Percentiles rank a stretch among this genome's conserved stretches.
Conservation (phyloP, 257 asterid genomes). For the Parsonsia alboflavescens region DNA sequence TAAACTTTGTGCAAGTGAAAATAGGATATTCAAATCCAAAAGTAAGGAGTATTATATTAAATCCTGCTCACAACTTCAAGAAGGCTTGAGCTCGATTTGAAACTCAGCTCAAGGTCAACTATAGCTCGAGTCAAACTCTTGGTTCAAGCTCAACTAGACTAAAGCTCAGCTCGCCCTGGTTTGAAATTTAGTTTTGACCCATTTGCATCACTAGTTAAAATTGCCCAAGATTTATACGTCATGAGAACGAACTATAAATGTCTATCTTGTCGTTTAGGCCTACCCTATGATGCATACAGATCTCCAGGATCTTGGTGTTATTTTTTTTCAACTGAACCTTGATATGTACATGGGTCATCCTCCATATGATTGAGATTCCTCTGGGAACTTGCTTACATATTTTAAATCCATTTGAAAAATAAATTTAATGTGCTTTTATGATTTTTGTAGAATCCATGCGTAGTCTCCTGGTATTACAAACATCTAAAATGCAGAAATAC, state of each 20-base stretch:
- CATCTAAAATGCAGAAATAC: not conserved
- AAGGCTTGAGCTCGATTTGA: too few relatives aligned
- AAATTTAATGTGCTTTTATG: not conserved
- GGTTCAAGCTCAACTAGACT: too few relatives aligned
- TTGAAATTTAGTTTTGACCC: too few relatives aligned
- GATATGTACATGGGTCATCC: not conserved
- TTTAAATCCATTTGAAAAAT: not conserved
- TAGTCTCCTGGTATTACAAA: not conserved
- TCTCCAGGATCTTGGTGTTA: not conserved
- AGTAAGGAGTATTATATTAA: too few relatives aligned
- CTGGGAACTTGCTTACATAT: not conserved
- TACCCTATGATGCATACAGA: not conserved
- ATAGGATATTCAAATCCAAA: too few relatives aligned
- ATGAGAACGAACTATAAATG: not conserved
- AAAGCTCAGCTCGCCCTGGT: too few relatives aligned
- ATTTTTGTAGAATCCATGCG: not conserved
- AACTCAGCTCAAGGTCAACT: too few relatives aligned
- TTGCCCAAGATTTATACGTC: not conserved
- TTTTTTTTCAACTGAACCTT: not conserved
- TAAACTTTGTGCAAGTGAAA: too few relatives aligned
- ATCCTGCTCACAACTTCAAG: too few relatives aligned
- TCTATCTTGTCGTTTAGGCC: not conserved
- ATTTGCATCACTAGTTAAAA: not conserved
- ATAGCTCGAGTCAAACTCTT: too few relatives aligned
- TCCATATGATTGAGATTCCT: constrained; percentile 1